These are phyloP conservation scores for Eremochloa ophiuroides DNA, from an alignment of 176 grass and related monocot species.

Conservation along the genomic window DNA sequence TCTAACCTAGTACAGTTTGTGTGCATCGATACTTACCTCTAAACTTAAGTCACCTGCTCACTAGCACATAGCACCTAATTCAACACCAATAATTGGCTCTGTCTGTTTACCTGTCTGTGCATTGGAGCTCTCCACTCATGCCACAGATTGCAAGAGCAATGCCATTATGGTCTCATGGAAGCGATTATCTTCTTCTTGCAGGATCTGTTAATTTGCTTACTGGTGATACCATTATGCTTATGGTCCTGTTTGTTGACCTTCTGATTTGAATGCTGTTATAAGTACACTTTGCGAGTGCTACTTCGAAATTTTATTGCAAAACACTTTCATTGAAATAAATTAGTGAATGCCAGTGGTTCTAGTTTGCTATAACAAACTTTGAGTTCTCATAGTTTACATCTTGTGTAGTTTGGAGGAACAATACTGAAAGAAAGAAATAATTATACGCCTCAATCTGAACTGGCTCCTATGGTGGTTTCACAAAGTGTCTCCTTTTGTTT, in stretches of 20 bases:
- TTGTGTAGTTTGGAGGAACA: background rate
- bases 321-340: background rate
- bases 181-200: background rate
- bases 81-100: background rate
- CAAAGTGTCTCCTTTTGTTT: background rate
- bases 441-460: background rate
- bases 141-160: background rate
- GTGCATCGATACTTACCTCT: background rate
- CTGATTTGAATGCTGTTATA: background rate
- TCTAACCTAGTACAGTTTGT: background rate
- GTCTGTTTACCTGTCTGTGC: background rate
- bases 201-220: background rate
- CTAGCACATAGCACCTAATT: background rate
- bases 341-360: background rate
- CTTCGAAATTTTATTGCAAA: background rate
- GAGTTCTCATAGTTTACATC: background rate
- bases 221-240: background rate
- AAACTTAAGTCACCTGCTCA: background rate
- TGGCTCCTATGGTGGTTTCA: background rate
- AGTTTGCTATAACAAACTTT: background rate
- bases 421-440: background rate
- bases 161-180: background rate
- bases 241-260: background rate
- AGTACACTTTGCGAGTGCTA: background rate
- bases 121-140: background rate